Evolutionary conservation across 2,329 filamentous ascomycete species (phyloP).

Genomic region (Ophiostoma novo-ulmi): DNA sequence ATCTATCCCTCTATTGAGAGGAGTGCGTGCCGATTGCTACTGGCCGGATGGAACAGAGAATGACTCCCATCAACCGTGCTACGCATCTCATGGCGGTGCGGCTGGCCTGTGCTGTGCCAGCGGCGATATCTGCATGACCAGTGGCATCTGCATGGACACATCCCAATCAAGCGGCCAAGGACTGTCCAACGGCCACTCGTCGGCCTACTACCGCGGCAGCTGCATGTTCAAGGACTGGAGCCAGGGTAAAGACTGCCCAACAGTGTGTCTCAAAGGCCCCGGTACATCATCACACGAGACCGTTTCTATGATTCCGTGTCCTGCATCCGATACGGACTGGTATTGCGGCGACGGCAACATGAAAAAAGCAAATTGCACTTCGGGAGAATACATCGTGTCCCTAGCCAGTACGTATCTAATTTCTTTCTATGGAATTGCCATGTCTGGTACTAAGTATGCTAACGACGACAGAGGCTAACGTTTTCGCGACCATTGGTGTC

Average conservation of each 20-base stretch:
- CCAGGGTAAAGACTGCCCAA: slow-evolving; percentile 21
- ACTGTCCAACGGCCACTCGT: not conserved
- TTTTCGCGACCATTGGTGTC: slow-evolving; percentile 21
- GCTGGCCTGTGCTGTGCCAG: slow-evolving; percentile 25
- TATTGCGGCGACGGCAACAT: slow-evolving; percentile 23
- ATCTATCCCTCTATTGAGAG: no score
- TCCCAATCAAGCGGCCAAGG: not conserved
- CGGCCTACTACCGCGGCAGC: slow-evolving; percentile 24
- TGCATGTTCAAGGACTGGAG: slow-evolving; percentile 22
- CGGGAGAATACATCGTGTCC: slow-evolving; percentile 21
- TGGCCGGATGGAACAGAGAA: slow-evolving; percentile 25
- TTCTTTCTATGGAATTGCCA: no score
- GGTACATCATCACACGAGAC: slow-evolving; percentile 9
- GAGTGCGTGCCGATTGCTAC: slow-evolving; percentile 23
- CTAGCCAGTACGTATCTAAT: slow-evolving; percentile 15
- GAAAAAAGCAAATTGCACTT: slow-evolving; percentile 21
- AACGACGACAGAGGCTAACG: not conserved
- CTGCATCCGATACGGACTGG: slow-evolving; percentile 19
- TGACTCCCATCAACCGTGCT: slow-evolving; percentile 22
- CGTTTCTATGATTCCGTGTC: slow-evolving; percentile 20
- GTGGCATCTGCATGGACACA: slow-evolving; percentile 22
- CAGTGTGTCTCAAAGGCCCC: slow-evolving; percentile 18
- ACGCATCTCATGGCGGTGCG: slow-evolving; percentile 6
- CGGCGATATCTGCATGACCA: slow-evolving; percentile 25
- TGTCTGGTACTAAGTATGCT: not conserved